Evolutionary conservation across 495 filamentous ascomycete genomes (phyloP).

Genomic region (Parachaetomium inaequale): DNA sequence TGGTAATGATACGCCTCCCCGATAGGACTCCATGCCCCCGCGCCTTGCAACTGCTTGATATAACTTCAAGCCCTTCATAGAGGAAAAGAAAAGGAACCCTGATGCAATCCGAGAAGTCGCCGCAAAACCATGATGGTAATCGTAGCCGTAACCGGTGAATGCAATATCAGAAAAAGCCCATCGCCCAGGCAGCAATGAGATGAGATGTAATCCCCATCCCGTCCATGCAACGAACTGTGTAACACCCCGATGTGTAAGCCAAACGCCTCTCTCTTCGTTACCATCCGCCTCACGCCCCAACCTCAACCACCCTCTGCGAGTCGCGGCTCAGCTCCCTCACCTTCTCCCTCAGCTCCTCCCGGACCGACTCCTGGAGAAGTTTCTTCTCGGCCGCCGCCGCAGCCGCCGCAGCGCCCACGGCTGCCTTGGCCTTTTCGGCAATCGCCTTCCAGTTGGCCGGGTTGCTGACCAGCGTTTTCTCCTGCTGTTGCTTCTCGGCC

Average conservation of each 20-base stretch:
- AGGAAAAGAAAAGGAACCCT: neutral
- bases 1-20: neutral
- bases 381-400: conserved; percentile 16
- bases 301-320: conserved; percentile 11
- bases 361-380: conserved; percentile 10
- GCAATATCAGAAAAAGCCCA: neutral
- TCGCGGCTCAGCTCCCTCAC: conserved; percentile 6
- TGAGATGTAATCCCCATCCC: neutral
- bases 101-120: neutral
- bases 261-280: neutral
- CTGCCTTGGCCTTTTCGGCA: conserved; percentile 32
- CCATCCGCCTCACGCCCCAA: neutral
- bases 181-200: neutral
- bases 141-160: conserved; percentile 4
- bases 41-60: neutral
- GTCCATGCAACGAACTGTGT: neutral
- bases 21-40: neutral
- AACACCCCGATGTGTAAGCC: neutral
- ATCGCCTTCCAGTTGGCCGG: conserved; percentile 8
- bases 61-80: neutral
- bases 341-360: conserved; percentile 20
- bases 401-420: conserved; percentile 20
- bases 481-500: conserved; percentile 20
- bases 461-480: neutral
- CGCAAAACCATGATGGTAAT: neutral